Base-by-base conservation (phyloP, 345 rosid genomes). In the Ailanthus altissimus region DNA sequence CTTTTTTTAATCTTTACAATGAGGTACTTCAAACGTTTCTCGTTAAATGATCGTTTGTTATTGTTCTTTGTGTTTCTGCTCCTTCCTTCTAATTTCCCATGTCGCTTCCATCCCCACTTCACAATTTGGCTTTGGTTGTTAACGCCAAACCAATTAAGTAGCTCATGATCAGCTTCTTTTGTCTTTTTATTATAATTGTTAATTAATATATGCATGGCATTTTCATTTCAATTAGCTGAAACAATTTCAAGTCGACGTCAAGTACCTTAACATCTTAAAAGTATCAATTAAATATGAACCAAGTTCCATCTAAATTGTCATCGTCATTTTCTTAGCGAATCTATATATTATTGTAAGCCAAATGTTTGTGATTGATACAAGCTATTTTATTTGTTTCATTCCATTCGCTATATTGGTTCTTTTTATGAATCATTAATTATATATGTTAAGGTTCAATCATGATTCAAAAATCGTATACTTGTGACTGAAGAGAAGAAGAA, bases 41-140 rank as follows among this genome's bases (percentile, higher is more conserved):
- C 12, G 14, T 59, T 26, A 0, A 4, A 25, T 10, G 1, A 18
- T 59, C 4, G 38, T 12, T 67, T 15, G 16, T 36, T 53, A 51
- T 54, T 57, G 2, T 8, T 18, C 23, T 9, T n/a, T 23, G 23
- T 4, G 42, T 32, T 32, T 18, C 36, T 23, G 65, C 65, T 72
- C 53, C 40, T 72, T 72, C 53, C 53, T 58, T 72, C 38, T 42
- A 21, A 42, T 72, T 57, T 57, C 75, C 65, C 36, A 57, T 54
- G 74, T 53, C 74, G 38, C 50, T n/a, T 32, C 13, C 5, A 18
- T 40, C 58, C 16, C 38, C 64, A 56, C 51, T 23, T 26, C 25
- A 49, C 43, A 16, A 0, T 4, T 69, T 47, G 10, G 28, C 62
- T 40, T 5, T 18, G 18, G n/a, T 32, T 32, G 38, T 32, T 32